Percentiles rank a stretch among this genome's conserved stretches.
These are phyloP conservation scores for Malassezia arunalokei DNA, from an alignment of 1,284 basidiomycete genomes.

Conservation along the genomic window DNA sequence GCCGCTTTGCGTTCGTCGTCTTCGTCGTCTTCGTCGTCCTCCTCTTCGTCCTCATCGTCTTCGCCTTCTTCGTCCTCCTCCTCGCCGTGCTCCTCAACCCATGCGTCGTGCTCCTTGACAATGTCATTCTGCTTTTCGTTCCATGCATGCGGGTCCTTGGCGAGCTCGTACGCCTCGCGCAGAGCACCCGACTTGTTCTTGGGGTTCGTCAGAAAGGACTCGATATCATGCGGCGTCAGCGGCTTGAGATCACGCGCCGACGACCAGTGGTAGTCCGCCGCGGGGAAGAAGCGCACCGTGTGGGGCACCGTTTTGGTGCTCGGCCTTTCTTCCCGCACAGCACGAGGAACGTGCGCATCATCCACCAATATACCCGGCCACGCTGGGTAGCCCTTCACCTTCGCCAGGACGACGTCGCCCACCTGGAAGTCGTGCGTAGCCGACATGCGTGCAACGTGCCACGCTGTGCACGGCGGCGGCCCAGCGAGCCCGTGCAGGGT, in stretches of 20 bases:
- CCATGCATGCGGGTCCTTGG: constrained; percentile 60
- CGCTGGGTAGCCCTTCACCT: constrained; percentile 81
- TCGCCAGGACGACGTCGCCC: constrained; percentile 76
- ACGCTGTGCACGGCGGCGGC: neutral
- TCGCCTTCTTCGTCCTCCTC: constrained; percentile 49
- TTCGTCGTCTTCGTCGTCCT: constrained; percentile 51
- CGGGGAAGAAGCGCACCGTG: constrained; percentile 76
- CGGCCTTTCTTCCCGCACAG: constrained; percentile 60
- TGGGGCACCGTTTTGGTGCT: constrained; percentile 60
- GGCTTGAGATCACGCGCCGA: constrained; percentile 67
- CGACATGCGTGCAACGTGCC: neutral
- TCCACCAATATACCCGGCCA: constrained; percentile 81
- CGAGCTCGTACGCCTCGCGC: constrained; percentile 65
- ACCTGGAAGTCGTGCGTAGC: neutral
- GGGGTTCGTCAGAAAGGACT: constrained; percentile 63
- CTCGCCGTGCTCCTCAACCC: constrained; percentile 54
- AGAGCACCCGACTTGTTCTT: constrained; percentile 60
- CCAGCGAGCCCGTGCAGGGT: no score
- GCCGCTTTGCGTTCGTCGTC: constrained; percentile 46
- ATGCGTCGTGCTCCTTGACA: constrained; percentile 22
- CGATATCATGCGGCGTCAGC: constrained; percentile 68
- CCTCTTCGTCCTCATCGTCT: constrained; percentile 58
- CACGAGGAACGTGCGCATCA: constrained; percentile 55
- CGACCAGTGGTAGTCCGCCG: constrained; percentile 80
- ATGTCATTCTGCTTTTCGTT: constrained; percentile 31